A percentile compares a stretch with the other conserved stretches of the same genome.
These are phyloP conservation scores for Paraphysoderma sedebokerense DNA, from an alignment of 371 early-diverging fungal species.

Conservation along the genomic window DNA sequence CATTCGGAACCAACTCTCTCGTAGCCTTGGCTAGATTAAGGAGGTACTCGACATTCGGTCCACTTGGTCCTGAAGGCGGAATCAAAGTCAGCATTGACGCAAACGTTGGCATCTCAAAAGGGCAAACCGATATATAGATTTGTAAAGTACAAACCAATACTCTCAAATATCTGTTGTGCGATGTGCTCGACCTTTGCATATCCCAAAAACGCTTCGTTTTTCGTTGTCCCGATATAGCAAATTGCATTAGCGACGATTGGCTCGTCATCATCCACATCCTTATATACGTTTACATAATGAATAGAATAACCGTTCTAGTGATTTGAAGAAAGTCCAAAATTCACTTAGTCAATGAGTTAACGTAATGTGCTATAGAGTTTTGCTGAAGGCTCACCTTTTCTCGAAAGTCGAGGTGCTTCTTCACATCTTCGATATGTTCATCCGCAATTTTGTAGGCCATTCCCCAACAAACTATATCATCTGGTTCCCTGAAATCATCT, in stretches of 20 bases:
- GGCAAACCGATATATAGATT: no score
- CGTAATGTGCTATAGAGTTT: slow-evolving; percentile 8
- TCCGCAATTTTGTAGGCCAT: slow-evolving; percentile 63
- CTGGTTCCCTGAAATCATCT: slow-evolving; percentile 11
- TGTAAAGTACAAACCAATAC: no score
- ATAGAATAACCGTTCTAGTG: slow-evolving; percentile 52
- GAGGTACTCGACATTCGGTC: slow-evolving; percentile 59
- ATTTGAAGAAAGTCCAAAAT: slow-evolving; percentile 1
- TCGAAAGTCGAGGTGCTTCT: slow-evolving; percentile 60
- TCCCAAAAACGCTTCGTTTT: slow-evolving; percentile 68
- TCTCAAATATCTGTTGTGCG: slow-evolving; percentile 45
- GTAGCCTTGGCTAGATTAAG: slow-evolving; percentile 46
- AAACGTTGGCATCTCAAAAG: no score
- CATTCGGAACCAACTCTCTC: slow-evolving; percentile 34
- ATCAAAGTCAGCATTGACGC: not conserved
- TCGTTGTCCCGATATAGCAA: slow-evolving; percentile 54
- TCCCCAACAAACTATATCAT: slow-evolving; percentile 61
- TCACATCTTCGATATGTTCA: slow-evolving; percentile 38
- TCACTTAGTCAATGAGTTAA: not conserved
- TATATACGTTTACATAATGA: slow-evolving; percentile 47
- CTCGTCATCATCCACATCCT: slow-evolving; percentile 14
- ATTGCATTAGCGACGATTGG: slow-evolving; percentile 32
- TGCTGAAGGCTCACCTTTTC: slow-evolving; percentile 45
- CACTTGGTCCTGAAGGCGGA: slow-evolving; percentile 39
- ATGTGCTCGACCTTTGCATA: slow-evolving; percentile 46